Percentiles rank a stretch among this genome's conserved stretches.
These are phyloP conservation scores for Monilinia aucupariae DNA, from an alignment of 2,329 filamentous ascomycete genomes.

Conservation along the genomic window DNA sequence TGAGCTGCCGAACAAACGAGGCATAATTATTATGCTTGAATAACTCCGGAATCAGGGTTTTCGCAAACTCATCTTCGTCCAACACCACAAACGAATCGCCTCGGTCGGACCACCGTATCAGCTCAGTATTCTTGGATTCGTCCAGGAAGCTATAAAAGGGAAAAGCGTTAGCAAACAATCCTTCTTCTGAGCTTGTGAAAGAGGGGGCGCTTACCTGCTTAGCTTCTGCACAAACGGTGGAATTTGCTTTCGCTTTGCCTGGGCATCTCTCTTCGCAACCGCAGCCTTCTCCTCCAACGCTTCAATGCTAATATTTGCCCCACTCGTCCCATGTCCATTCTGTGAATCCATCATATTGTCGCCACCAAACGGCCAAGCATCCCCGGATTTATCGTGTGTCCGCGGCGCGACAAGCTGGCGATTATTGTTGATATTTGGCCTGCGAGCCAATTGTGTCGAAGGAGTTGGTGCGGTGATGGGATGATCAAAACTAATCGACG, in stretches of 20 bases:
- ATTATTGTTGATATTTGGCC: conserved; percentile 28
- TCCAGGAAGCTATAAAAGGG: conserved; percentile 70
- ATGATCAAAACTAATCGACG: conserved; percentile 24
- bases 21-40: conserved; percentile 79
- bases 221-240: conserved; percentile 97
- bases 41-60: conserved; percentile 66
- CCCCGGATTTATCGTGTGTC: conserved; percentile 30
- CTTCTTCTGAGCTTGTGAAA: conserved; percentile 5
- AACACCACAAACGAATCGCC: conserved; percentile 95
- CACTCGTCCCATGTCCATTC: conserved; percentile 38
- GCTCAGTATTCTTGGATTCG: conserved; percentile 83
- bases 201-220: conserved; percentile 65
- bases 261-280: conserved; percentile 79
- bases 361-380: conserved; percentile 40
- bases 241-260: conserved; percentile 88
- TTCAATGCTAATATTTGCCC: conserved; percentile 67
- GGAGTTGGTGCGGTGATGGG: conserved; percentile 23
- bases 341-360: conserved; percentile 30
- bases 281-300: conserved; percentile 73
- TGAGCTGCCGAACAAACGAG: conserved; percentile 68
- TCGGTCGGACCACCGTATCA: conserved; percentile 95
- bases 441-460: conserved; percentile 34
- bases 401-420: conserved; percentile 32
- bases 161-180: conserved; percentile 29
- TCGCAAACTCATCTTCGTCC: conserved; percentile 85